phyloP scores from a whole-genome alignment of 768 basidiomycete species.

The Porphyrellus cyaneotinctus region DNA sequence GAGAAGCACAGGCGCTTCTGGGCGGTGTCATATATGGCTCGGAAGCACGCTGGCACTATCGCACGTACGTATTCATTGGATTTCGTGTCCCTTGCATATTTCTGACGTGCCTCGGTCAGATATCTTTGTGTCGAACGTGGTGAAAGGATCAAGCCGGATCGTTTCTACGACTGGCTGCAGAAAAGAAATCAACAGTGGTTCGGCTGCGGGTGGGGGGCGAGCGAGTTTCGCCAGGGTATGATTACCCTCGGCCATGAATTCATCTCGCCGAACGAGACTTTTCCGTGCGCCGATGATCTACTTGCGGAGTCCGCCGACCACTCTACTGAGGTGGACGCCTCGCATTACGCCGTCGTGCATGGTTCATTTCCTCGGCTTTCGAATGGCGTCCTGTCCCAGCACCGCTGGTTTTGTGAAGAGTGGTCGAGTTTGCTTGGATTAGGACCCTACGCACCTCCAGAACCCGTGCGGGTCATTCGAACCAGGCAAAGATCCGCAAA shows the following conservation, averaged over 20 bases:
- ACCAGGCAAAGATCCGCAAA: neutral
- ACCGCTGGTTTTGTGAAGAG: neutral
- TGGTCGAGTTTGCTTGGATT: constrained; percentile 7
- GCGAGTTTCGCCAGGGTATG: constrained; percentile 7
- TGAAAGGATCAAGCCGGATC: neutral
- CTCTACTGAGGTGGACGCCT: neutral
- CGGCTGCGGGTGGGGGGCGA: neutral
- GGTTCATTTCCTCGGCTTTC: constrained; percentile 1
- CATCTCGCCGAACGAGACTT: constrained; percentile 1
- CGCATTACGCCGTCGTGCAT: neutral
- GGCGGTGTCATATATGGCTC: neutral
- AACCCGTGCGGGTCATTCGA: neutral
- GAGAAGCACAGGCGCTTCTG: constrained; percentile 5
- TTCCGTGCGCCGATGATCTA: neutral
- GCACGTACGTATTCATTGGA: neutral
- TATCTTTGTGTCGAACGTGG: constrained; percentile 1
- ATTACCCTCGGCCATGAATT: constrained; percentile 1
- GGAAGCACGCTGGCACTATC: neutral
- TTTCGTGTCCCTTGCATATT: neutral
- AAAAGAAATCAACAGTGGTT: neutral
- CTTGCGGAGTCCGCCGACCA: constrained; percentile 6
- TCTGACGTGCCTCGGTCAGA: neutral
- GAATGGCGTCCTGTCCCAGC: neutral
- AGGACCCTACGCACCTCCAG: neutral
- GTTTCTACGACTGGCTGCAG: neutral